Conservation (phyloP, 306 rosid genomes). For the Vigna trinervia region DNA sequence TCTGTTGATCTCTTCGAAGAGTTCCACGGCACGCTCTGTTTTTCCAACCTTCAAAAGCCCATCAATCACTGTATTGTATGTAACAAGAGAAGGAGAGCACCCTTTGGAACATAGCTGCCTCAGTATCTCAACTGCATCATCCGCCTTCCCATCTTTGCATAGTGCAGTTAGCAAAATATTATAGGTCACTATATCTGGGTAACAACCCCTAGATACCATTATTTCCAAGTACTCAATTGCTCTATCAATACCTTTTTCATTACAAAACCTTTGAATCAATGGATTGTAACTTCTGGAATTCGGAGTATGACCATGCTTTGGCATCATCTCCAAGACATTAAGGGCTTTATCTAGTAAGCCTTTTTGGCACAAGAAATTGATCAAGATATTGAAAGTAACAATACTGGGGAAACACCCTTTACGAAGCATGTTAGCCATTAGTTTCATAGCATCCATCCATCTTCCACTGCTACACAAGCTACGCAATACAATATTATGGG, state of each 20-base stretch:
- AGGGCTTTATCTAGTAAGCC: slow-evolving; percentile 79
- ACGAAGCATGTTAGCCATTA: slow-evolving; percentile 68
- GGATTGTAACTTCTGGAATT: slow-evolving; percentile 83
- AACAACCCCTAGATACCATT: slow-evolving; percentile 79
- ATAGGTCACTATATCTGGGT: slow-evolving; percentile 84
- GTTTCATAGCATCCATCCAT: slow-evolving; percentile 86
- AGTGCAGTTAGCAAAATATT: slow-evolving; percentile 79
- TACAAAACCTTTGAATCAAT: slow-evolving; percentile 76
- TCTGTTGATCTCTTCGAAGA: slow-evolving; percentile 67
- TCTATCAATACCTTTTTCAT: slow-evolving; percentile 71
- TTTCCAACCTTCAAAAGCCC: slow-evolving; percentile 80
- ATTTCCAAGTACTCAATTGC: slow-evolving; percentile 73
- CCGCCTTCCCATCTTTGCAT: slow-evolving; percentile 83
- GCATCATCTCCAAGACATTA: slow-evolving; percentile 80
- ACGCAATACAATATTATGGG: slow-evolving; percentile 72
- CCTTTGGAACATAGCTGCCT: slow-evolving; percentile 72
- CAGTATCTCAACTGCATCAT: slow-evolving; percentile 72
- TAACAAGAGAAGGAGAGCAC: slow-evolving; percentile 72
- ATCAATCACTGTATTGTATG: slow-evolving; percentile 77
- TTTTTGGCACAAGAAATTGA: slow-evolving; percentile 72
- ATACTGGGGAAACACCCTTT: slow-evolving; percentile 81
- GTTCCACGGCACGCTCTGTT: slow-evolving; percentile 63
- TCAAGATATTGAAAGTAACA: slow-evolving; percentile 86
- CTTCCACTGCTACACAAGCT: slow-evolving; percentile 81
- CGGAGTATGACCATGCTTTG: slow-evolving; percentile 73